A percentile compares a stretch with the other conserved stretches of the same genome.
Conservation (phyloP, 2,329 filamentous ascomycete genomes). For the Pestalotiopsis sp. region DNA sequence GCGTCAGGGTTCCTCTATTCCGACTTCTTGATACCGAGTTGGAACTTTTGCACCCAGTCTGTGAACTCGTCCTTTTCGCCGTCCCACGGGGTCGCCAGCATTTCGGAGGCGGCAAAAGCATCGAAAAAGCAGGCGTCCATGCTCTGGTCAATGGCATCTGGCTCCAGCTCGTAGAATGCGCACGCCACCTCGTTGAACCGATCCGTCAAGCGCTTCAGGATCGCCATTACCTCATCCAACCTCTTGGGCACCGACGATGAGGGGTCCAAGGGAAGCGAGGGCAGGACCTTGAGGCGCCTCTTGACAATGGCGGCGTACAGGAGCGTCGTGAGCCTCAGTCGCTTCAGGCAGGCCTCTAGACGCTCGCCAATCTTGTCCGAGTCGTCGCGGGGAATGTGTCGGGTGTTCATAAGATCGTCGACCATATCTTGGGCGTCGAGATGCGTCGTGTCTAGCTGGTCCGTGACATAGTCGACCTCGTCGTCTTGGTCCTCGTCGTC, state of each 20-base stretch:
- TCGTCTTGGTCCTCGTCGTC: slow-evolving; percentile 49
- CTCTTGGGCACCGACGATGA: slow-evolving; percentile 37
- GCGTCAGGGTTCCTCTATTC: slow-evolving; percentile 19
- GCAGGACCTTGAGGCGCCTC: slow-evolving; percentile 65
- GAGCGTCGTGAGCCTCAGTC: slow-evolving; percentile 67
- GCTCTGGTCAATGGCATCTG: slow-evolving; percentile 56
- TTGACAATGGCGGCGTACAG: slow-evolving; percentile 73
- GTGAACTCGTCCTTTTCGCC: slow-evolving; percentile 75
- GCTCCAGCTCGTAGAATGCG: slow-evolving; percentile 72
- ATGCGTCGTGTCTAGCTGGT: slow-evolving; percentile 32
- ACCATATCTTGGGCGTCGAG: slow-evolving; percentile 58
- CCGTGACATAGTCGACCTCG: slow-evolving; percentile 43
- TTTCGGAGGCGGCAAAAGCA: slow-evolving; percentile 57
- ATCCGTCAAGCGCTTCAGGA: slow-evolving; percentile 65
- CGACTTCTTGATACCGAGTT: slow-evolving; percentile 52
- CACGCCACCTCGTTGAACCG: slow-evolving; percentile 71
- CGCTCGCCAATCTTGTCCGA: slow-evolving; percentile 65
- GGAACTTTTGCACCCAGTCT: slow-evolving; percentile 68
- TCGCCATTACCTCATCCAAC: slow-evolving; percentile 58
- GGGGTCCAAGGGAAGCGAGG: slow-evolving; percentile 40
- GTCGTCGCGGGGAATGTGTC: slow-evolving; percentile 65
- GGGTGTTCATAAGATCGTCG: slow-evolving; percentile 69
- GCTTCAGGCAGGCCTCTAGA: slow-evolving; percentile 65
- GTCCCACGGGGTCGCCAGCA: slow-evolving; percentile 63
- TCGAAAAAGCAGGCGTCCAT: slow-evolving; percentile 64